Evolutionary conservation across 441 rosid genomes (phyloP).

Genomic region (Daphne laureola): DNA sequence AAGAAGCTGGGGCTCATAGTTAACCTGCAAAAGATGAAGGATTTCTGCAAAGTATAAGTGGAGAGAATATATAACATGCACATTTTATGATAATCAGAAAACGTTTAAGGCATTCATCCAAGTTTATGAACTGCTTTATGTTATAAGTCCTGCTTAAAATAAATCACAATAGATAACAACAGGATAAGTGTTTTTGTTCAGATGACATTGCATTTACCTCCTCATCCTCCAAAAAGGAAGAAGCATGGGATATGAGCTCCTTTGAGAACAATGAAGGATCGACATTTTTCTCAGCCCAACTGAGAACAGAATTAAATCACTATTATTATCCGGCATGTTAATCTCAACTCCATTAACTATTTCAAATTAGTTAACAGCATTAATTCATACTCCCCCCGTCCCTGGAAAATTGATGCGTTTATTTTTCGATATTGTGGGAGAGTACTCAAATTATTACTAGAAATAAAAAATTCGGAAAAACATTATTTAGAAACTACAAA

Average conservation of each 20-base stretch:
- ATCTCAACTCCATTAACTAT: no score
- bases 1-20: conserved; percentile 69
- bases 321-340: no score
- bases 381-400: no score
- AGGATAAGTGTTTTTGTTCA: not conserved
- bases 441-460: no score
- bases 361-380: no score
- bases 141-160: not conserved
- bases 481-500: no score
- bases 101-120: conserved; percentile 1
- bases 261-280: conserved; percentile 84
- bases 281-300: conserved; percentile 91
- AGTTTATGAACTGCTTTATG: not conserved
- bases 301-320: conserved; percentile 18
- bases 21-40: conserved; percentile 37
- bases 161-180: not conserved
- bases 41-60: conserved; percentile 5
- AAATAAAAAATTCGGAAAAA: no score
- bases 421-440: no score
- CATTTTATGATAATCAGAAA: not conserved
- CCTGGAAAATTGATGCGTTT: no score
- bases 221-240: conserved; percentile 43
- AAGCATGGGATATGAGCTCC: conserved; percentile 74
- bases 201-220: conserved; percentile 32
- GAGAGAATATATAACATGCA: conserved; percentile 1